Conservation (phyloP, 2,329 filamentous ascomycete species). For the Sporothrix inflata region DNA sequence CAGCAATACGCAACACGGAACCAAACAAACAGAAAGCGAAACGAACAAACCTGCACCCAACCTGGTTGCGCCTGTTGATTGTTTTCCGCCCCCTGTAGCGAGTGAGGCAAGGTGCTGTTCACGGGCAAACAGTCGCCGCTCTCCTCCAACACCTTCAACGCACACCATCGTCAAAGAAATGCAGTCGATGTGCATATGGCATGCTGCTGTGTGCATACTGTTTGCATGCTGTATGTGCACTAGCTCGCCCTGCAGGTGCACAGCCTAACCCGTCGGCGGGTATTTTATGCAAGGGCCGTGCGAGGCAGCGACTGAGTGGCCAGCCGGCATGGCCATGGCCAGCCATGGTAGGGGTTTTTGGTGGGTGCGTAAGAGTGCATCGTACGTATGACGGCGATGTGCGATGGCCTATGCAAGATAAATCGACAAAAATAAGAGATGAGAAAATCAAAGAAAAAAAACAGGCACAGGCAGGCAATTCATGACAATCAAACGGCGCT, state of each 20-base stretch:
- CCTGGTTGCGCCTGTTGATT: not conserved
- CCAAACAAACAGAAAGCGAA: not conserved
- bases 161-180: not conserved
- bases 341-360: not conserved
- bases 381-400: not conserved
- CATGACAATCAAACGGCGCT: not conserved
- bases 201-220: not conserved
- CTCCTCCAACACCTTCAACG: not conserved
- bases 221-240: not conserved
- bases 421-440: not conserved
- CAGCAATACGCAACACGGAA: not conserved
- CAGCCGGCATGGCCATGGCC: not conserved
- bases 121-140: not conserved
- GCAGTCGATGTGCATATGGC: not conserved
- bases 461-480: not conserved
- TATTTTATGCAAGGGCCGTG: conserved; percentile 26
- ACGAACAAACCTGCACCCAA: not conserved
- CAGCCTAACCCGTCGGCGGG: conserved; percentile 16
- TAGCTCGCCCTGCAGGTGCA: conserved; percentile 1
- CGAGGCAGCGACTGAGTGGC: not conserved
- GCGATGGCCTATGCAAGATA: too few relatives aligned
- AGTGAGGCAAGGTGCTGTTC: not conserved
- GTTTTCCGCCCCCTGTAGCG: not conserved
- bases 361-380: not conserved
- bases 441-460: not conserved